Conservation (phyloP, 1,284 basidiomycete genomes). For the Ustilago curta region DNA sequence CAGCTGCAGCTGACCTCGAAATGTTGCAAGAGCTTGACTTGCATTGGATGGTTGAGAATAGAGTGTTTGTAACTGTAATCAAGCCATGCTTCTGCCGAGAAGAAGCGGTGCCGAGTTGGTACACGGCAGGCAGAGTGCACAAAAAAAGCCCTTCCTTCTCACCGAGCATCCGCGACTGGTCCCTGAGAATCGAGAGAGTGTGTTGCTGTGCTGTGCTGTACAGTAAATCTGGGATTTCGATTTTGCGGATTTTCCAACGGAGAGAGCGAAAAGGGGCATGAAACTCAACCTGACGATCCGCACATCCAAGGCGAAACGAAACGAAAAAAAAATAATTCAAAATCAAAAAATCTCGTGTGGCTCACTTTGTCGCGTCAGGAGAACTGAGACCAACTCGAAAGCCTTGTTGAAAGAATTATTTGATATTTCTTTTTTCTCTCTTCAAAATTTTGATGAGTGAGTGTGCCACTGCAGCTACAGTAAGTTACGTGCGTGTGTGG, state of each 20-base stretch:
- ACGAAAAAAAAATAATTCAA: neutral
- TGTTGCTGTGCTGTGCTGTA: too few relatives aligned
- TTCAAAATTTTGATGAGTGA: too few relatives aligned
- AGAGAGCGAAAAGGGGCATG: neutral
- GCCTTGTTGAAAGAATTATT: too few relatives aligned
- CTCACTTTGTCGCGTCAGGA: neutral
- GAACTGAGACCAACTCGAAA: conserved; percentile 1
- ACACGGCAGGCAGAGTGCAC: neutral
- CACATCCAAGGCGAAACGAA: neutral
- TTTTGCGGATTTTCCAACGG: neutral
- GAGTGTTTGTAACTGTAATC: neutral
- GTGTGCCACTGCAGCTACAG: too few relatives aligned
- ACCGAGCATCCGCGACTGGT: neutral
- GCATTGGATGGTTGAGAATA: too few relatives aligned
- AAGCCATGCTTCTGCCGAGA: too few relatives aligned
- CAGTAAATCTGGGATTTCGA: neutral
- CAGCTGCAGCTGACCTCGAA: conserved; percentile 3
- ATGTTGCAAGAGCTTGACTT: neutral
- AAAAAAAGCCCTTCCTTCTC: neutral
- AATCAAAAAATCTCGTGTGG: neutral
- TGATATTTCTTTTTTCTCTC: too few relatives aligned
- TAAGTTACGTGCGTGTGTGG: too few relatives aligned
- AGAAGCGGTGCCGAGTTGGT: neutral
- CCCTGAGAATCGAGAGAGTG: too few relatives aligned
- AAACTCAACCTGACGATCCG: neutral